Base-by-base conservation (phyloP, 2,329 filamentous ascomycete species). In the Stromatinia cepivora region DNA sequence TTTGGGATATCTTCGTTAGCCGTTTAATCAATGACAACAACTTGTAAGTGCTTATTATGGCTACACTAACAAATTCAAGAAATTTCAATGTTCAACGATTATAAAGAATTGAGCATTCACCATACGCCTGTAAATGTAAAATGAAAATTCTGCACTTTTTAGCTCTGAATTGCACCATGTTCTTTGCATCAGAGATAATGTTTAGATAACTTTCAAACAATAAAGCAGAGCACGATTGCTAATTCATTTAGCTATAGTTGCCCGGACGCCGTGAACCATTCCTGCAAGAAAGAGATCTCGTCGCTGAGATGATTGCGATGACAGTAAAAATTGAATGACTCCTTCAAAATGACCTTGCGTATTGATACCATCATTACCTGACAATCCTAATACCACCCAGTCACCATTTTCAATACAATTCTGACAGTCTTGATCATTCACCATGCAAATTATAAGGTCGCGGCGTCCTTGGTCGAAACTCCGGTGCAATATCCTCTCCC, bases 391-490 rank as follows among this genome's bases (percentile, higher is more conserved):
- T 36, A 20, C 10, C 10, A n/a, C 10, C 58, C 6, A 22, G 17
- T 17, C 15, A 2, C 11, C 13, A 34, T 3, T 1, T 34, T 3
- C 22, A 20, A 36, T 8, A 22, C 5, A 28, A 15, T 11, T 7
- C 4, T 25, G 15, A 42, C 1, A 20, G 10, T 11, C 0, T 45
- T 15, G 25, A 9, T 66, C 22, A 66, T 42, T n/a, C 52, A 45
- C 63, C 56, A 31, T 66, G 63, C 20, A 36, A 54, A 11, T 25
- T 50, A n/a, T 66, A 66, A 28, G 63, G 63, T 66, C 63, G 42
- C 7, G 63, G 63, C 22, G 63, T 66, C 22, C 63, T 66, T 8
- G 63, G 50, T 56, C 63, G 63, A 45, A 66, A 66, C 20, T 66
- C 63, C 50, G 63, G 63, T 31, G 63, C 50, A 17, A 66, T 45